These are phyloP conservation scores for Iris macrosiphon DNA, from an alignment of 106 monocot genomes.

Conservation along the genomic window DNA sequence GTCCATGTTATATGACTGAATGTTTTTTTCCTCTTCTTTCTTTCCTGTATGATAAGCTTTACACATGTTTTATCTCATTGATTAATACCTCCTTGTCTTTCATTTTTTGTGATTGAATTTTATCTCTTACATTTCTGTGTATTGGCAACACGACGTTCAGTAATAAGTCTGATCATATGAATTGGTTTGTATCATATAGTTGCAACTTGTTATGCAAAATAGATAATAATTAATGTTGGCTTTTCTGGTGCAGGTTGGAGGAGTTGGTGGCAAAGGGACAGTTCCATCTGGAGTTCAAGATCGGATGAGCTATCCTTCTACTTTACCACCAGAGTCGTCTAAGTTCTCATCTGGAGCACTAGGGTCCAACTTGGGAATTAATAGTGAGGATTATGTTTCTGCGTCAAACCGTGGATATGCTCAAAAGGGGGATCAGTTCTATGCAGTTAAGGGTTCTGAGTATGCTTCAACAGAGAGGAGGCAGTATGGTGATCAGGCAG, in stretches of 20 bases:
- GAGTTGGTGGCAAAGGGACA: conserved; percentile 36
- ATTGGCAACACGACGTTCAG: too few relatives aligned
- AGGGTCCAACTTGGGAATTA: conserved; percentile 51
- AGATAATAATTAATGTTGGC: background rate
- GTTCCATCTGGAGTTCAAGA: conserved; percentile 42
- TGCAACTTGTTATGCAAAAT: background rate
- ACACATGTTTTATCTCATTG: too few relatives aligned
- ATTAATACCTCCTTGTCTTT: too few relatives aligned
- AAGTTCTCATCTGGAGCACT: conserved; percentile 53
- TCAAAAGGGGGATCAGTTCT: conserved; percentile 61
- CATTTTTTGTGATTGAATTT: too few relatives aligned
- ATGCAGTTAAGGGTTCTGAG: conserved; percentile 34
- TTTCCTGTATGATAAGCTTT: too few relatives aligned
- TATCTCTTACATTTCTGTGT: too few relatives aligned
- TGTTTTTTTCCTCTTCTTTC: too few relatives aligned
- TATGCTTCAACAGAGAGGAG: conserved; percentile 64
- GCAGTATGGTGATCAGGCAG: conserved; percentile 56
- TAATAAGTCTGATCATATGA: too few relatives aligned
- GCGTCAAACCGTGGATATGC: conserved; percentile 39
- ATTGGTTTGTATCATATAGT: background rate
- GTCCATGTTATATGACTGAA: too few relatives aligned
- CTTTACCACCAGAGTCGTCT: conserved; percentile 38
- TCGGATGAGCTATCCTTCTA: conserved; percentile 36
- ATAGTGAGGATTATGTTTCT: conserved; percentile 58
- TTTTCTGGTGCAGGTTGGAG: conserved; percentile 33